phyloP scores from a whole-genome alignment of 73 alveolate genomes.

The Tetrahymena elliotti region DNA sequence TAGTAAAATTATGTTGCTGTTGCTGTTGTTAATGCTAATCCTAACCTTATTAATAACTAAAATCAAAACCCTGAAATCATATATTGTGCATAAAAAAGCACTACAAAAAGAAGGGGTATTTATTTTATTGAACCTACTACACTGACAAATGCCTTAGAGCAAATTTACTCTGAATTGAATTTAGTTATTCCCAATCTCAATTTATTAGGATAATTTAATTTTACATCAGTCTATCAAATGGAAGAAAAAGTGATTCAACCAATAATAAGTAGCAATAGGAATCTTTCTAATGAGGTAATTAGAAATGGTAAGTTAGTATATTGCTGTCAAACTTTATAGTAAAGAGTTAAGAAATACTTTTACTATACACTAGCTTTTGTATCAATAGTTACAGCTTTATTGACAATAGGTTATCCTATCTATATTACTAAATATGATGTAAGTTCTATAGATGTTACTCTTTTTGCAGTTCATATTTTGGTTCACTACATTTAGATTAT shows the following conservation, averaged over 20 bases:
- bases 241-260: neutral
- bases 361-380: neutral
- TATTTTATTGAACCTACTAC: neutral
- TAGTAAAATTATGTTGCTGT: neutral
- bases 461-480: too few relatives aligned
- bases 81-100: neutral
- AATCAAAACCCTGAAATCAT: neutral
- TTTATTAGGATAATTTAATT: neutral
- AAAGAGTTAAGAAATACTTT: neutral
- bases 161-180: neutral
- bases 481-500: too few relatives aligned
- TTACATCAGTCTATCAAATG: neutral
- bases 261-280: neutral
- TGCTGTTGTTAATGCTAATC: neutral
- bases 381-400: neutral
- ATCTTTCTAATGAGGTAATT: neutral
- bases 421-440: too few relatives aligned
- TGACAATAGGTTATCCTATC: neutral
- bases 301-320: neutral
- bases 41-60: neutral
- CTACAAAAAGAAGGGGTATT: neutral
- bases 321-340: neutral
- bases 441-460: too few relatives aligned
- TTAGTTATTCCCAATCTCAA: neutral
- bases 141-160: neutral